Evolutionary conservation across 129 eudicot genomes (phyloP), one percentile per base, ranked within the genome.

Genomic region (Tagetes erecta): DNA sequence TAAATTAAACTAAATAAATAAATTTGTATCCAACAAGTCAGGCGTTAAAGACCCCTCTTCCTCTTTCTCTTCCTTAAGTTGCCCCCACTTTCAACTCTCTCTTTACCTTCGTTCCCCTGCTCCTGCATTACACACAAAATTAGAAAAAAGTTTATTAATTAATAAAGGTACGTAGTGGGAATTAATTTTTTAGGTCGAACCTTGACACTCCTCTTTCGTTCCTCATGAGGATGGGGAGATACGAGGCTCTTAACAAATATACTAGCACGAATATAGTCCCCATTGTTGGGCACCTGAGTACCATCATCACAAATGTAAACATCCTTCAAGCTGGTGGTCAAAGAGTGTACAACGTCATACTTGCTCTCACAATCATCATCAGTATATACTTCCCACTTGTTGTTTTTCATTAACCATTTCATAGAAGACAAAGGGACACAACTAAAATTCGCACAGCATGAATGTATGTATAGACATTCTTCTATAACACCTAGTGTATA

Each of bases 161-260:
- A 20, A 20, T 20, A 20, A 20, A 20, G 27, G 27, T 20, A 20
- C 27, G 27, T 20, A 20, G 27, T 20, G 27, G 27, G 27, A 20
- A 20, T 20, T 20, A 0, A 20, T 20, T 20, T 20, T 0, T 20
- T 20, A 20, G 27, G 27, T 20, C 27, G 27, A 20, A 20, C 27
- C 27, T 20, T 20, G 27, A 20, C 27, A 20, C 27, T 20, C 27
- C 27, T 20, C 27, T 20, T 40, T 40, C 6, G 44, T 40, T 6
- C 44, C 0, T 40, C 44, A 40, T 40, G 44, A 6, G 6, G 44
- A 40, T 40, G 88, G 98, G 95, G 95, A 11, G 89, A 45, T 11
- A 45, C 50, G 50, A 45, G 50, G 50, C 50, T 45, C 50, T 45
- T 45, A 11, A 45, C 50, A 6, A 45, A 45, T 45, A 45, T 45